Evolutionary conservation across 495 filamentous ascomycete species (phyloP).

Genomic region (Xylaria acuta): DNA sequence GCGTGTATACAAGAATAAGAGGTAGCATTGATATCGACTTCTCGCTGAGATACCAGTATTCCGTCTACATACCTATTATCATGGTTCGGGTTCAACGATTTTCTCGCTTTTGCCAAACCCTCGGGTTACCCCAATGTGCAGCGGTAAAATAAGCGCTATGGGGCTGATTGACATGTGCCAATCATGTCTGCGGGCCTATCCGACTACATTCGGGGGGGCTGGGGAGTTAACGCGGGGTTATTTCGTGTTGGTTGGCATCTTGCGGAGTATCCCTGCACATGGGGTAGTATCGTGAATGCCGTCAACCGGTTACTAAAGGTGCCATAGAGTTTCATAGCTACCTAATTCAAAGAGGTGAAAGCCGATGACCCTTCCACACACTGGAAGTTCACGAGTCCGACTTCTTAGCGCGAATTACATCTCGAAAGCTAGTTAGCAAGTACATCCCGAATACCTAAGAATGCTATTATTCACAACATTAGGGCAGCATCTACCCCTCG

Average conservation of each 20-base stretch:
- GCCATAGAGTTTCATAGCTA: neutral
- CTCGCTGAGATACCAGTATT: neutral
- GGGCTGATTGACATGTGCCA: neutral
- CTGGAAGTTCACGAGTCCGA: neutral
- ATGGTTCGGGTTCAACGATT: neutral
- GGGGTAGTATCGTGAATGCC: slow-evolving; percentile 22
- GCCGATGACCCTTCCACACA: neutral
- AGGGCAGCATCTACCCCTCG: neutral
- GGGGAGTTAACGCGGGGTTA: slow-evolving; percentile 19
- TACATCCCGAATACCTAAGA: neutral
- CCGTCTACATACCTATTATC: neutral
- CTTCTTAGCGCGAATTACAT: neutral
- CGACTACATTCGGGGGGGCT: slow-evolving; percentile 9
- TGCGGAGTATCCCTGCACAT: slow-evolving; percentile 20
- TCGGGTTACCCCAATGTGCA: slow-evolving; percentile 10
- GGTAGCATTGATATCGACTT: neutral
- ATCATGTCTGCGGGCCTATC: slow-evolving; percentile 16
- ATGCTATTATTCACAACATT: neutral
- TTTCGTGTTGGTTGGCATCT: slow-evolving; percentile 8
- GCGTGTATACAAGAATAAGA: neutral
- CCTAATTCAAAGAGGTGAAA: neutral
- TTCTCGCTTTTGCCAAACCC: slow-evolving; percentile 5
- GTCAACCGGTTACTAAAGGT: neutral
- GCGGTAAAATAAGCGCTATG: slow-evolving; percentile 19
- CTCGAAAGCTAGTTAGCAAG: neutral